These are phyloP conservation scores for Plasmodium vinckei DNA, from an alignment of 169 alveolate genomes.

Conservation along the genomic window DNA sequence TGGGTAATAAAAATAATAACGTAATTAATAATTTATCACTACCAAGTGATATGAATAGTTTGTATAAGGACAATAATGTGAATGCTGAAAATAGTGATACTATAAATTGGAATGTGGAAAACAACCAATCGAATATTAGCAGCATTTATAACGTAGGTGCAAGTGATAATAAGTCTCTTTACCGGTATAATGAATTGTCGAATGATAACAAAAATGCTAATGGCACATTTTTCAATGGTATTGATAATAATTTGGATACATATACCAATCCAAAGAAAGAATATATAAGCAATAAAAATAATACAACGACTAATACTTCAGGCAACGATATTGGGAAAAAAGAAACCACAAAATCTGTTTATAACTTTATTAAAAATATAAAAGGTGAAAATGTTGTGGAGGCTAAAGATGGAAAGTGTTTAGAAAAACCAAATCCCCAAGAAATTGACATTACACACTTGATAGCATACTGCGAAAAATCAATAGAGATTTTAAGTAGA, in stretches of 20 bases:
- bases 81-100: neutral
- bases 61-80: neutral
- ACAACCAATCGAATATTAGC: neutral
- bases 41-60: neutral
- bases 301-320: neutral
- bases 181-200: too few relatives aligned
- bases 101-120: neutral
- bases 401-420: too few relatives aligned
- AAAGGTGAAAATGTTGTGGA: too few relatives aligned
- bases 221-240: neutral
- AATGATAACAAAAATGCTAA: too few relatives aligned
- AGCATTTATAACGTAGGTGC: neutral
- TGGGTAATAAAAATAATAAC: neutral
- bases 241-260: neutral
- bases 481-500: conserved; percentile 3
- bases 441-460: too few relatives aligned
- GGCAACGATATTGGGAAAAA: neutral
- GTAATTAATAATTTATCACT: neutral
- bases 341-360: neutral
- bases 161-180: neutral
- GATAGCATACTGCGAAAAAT: conserved; percentile 3
- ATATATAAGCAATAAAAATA: neutral
- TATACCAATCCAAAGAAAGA: neutral
- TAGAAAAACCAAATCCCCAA: too few relatives aligned
- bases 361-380: too few relatives aligned